These are phyloP conservation scores for Nitzschia sp. DNA, from an alignment of 108 stramenopile genomes.

Conservation along the genomic window DNA sequence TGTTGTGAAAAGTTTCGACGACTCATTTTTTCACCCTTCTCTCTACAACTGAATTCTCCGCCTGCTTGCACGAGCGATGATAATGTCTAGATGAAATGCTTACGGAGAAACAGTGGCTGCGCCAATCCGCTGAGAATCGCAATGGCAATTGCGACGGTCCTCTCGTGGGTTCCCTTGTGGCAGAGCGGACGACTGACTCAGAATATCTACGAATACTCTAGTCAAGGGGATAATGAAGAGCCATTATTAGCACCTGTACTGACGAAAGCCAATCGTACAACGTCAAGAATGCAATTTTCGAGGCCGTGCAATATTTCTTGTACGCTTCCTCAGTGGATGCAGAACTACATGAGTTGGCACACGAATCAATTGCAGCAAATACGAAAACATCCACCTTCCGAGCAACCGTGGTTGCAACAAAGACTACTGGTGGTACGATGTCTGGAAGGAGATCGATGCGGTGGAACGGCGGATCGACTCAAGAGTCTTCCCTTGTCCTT, in stretches of 20 bases:
- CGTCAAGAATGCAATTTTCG: not conserved
- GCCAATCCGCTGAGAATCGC: not conserved
- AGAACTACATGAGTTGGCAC: constrained; percentile 43
- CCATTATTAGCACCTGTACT: too few relatives aligned
- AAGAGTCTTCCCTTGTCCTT: constrained; percentile 44
- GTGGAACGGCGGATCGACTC: constrained; percentile 55
- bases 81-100: too few relatives aligned
- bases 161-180: not conserved
- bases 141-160: not conserved
- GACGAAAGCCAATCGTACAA: too few relatives aligned
- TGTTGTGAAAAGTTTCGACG: too few relatives aligned
- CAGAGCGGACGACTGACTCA: not conserved
- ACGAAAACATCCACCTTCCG: not conserved
- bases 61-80: too few relatives aligned
- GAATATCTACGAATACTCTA: too few relatives aligned
- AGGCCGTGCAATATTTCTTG: not conserved
- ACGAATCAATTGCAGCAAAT: not conserved
- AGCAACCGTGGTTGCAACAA: constrained; percentile 24
- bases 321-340: constrained; percentile 41
- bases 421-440: constrained; percentile 43
- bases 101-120: not conserved
- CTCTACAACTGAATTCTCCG: too few relatives aligned
- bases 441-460: constrained; percentile 33
- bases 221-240: too few relatives aligned
- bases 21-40: too few relatives aligned